Base-by-base conservation (phyloP, 352 stramenopile genomes). In the Stramenopiles sp. region DNA sequence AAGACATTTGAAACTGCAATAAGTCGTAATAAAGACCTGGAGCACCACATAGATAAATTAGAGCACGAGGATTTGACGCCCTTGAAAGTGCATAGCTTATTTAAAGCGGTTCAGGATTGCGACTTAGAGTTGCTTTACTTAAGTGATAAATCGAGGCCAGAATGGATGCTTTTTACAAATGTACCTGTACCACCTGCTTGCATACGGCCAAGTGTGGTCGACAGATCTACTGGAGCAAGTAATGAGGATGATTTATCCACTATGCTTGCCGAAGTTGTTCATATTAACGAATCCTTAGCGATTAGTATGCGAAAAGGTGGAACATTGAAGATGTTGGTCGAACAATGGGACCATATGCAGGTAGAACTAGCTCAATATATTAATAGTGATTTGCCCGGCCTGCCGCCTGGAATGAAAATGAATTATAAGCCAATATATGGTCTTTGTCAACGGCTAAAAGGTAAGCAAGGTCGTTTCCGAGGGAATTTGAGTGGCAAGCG, bases 341-440 rank as follows among this genome's bases (percentile, higher is more conserved):
- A 99, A 86, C 92, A 98, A 86, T 99, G 96, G 95, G 95, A 99
- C 84, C 97, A 98, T 83, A 88, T 99, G 81, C 97, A 99, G 88
- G 84, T 94, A 84, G 91, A 96, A 84, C 95, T 99, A 22, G 93
- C 95, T 1, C 92, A 98, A 84, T 97, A 98, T 76, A 98, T 99
- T 85, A 99, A 99, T 87, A 96, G 96, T 25, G 96, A 99, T 81
- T 96, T 97, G 7, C 95, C 97, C 0, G 96, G 96, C 0, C 83
- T 99, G 0, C 92, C 97, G 25, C 92, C 96, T 81, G 92, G 93
- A n/a, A 93, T 95, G 55, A 93, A 92, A 29, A 85, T 89, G 0
- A 90, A 92, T 31, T 78, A 78, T 75, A 97, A 97, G 81, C 92
- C 94, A 30, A 99, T 99, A 80, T 90, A 96, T 32, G 95, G 96